Evolutionary conservation across 305 asterid genomes (phyloP).

Genomic region (Fraxinus baroniana): DNA sequence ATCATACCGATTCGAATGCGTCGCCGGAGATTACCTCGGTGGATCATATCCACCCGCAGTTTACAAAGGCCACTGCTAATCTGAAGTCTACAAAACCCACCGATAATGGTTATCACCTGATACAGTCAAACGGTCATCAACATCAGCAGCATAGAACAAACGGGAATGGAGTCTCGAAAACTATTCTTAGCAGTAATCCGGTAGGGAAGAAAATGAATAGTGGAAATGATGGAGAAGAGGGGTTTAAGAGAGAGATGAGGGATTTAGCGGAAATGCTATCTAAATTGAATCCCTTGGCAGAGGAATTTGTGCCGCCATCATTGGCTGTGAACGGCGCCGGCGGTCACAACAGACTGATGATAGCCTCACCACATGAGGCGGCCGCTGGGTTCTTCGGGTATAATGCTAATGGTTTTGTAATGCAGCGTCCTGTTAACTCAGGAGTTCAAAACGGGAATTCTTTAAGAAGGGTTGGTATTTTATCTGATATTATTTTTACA

Average conservation of each 20-base stretch:
- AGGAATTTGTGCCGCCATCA: slow-evolving; percentile 91
- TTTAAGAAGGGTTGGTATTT: slow-evolving; percentile 66
- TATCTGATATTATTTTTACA: not conserved
- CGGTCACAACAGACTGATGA: slow-evolving; percentile 38
- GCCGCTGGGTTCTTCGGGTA: slow-evolving; percentile 71
- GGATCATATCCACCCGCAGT: slow-evolving; percentile 40
- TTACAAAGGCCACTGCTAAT: slow-evolving; percentile 37
- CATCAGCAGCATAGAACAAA: slow-evolving; percentile 33
- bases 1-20: slow-evolving; percentile 36
- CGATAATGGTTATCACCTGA: slow-evolving; percentile 42
- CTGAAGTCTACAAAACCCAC: slow-evolving; percentile 44
- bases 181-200: not conserved
- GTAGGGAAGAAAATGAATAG: slow-evolving; percentile 36
- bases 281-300: slow-evolving; percentile 83
- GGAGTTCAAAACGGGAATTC: slow-evolving; percentile 54
- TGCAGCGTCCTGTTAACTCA: slow-evolving; percentile 52
- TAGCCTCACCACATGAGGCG: slow-evolving; percentile 44
- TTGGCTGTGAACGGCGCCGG: slow-evolving; percentile 33
- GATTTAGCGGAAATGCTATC: slow-evolving; percentile 82
- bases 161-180: slow-evolving; percentile 36
- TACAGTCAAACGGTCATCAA: slow-evolving; percentile 39
- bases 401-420: slow-evolving; percentile 45
- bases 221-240: slow-evolving; percentile 51
- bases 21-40: slow-evolving; percentile 42
- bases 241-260: slow-evolving; percentile 78